Percentiles rank a stretch among this genome's conserved stretches.
Evolutionary conservation across 2,329 filamentous ascomycete genomes (phyloP).

Genomic region (Penicillium aurantiogriseum): DNA sequence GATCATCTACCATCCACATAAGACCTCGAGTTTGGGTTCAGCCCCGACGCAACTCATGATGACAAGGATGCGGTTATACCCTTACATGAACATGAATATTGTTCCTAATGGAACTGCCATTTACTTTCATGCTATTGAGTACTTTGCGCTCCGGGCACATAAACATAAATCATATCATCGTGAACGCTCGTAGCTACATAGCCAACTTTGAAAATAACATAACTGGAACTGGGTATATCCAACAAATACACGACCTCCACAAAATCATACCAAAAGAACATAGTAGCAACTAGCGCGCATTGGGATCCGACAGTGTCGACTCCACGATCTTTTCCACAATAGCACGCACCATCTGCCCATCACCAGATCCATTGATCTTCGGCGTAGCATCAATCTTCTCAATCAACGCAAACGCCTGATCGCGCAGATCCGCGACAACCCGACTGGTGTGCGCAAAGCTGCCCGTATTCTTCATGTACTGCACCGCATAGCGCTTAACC

Average conservation of each 20-base stretch:
- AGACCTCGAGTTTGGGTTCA: neutral
- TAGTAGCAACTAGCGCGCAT: neutral
- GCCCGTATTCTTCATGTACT: constrained; percentile 85
- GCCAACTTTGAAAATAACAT: constrained; percentile 1
- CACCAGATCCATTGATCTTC: constrained; percentile 49
- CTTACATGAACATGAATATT: constrained; percentile 1
- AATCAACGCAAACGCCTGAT: constrained; percentile 62
- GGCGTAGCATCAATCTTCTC: constrained; percentile 59
- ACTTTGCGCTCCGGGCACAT: neutral
- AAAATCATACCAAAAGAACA: neutral
- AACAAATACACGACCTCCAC: neutral
- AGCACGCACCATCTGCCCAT: constrained; percentile 58
- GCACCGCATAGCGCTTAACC: constrained; percentile 86
- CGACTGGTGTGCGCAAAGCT: constrained; percentile 82
- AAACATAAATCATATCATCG: constrained; percentile 10
- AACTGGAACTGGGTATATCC: constrained; percentile 21
- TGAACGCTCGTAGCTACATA: constrained; percentile 7
- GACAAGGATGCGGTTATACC: constrained; percentile 10
- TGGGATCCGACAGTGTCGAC: constrained; percentile 33
- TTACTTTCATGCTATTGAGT: neutral
- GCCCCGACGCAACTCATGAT: constrained; percentile 9
- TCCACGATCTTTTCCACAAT: constrained; percentile 68
- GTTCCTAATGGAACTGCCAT: neutral
- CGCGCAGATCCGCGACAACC: constrained; percentile 63
- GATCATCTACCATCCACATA: neutral